Evolutionary conservation across 2,329 filamentous ascomycete species (phyloP).

Genomic region (Epichloe baconii): DNA sequence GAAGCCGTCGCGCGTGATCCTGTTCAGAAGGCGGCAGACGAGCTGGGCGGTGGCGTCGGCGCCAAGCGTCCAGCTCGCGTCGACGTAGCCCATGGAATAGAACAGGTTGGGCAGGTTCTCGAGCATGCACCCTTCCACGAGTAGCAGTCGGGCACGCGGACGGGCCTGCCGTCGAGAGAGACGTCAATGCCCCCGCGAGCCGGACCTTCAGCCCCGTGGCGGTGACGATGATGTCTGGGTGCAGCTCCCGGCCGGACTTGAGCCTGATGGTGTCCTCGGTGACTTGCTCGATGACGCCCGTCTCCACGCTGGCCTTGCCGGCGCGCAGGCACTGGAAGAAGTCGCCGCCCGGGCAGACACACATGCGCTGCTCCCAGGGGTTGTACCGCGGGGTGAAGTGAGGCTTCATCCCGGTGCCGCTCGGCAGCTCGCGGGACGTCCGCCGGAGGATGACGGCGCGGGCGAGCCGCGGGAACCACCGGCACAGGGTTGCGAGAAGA

Average conservation of each 20-base stretch:
- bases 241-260: constrained; percentile 30
- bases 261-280: constrained; percentile 31
- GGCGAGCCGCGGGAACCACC: constrained; percentile 34
- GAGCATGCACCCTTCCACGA: constrained; percentile 49
- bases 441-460: constrained; percentile 30
- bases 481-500: constrained; percentile 23
- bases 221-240: constrained; percentile 52
- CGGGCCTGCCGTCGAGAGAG: constrained; percentile 34
- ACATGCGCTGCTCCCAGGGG: constrained; percentile 63
- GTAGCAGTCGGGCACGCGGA: constrained; percentile 34
- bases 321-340: constrained; percentile 32
- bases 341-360: constrained; percentile 41
- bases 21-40: constrained; percentile 2
- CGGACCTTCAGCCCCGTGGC: constrained; percentile 50
- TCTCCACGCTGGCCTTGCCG: constrained; percentile 29
- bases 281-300: constrained; percentile 34
- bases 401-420: constrained; percentile 34
- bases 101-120: constrained; percentile 48
- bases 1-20: not conserved
- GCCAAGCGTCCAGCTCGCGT: constrained; percentile 51
- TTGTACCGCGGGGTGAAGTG: constrained; percentile 50
- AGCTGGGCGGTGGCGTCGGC: constrained; percentile 21
- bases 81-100: constrained; percentile 49
- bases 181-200: constrained; percentile 38
- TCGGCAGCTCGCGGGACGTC: constrained; percentile 36